Conservation (phyloP, 495 filamentous ascomycete genomes). For the Hypoxylon rickii region DNA sequence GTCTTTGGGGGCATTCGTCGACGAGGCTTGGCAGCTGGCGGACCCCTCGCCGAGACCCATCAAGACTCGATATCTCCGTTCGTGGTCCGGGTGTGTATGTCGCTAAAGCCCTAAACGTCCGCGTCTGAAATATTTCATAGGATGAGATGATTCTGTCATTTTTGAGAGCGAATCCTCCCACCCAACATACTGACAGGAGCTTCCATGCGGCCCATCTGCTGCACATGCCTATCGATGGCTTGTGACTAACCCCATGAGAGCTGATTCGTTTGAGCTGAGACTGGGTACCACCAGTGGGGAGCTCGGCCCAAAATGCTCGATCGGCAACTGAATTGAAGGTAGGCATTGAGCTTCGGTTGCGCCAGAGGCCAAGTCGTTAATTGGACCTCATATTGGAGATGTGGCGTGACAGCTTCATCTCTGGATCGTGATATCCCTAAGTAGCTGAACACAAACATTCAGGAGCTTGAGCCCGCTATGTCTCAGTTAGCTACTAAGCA, state of each 20-base stretch:
- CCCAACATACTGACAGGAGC: too few species aligned
- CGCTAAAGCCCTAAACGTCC: not conserved
- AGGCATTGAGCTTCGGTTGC: not conserved
- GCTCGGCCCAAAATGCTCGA: not conserved
- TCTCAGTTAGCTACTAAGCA: too few species aligned
- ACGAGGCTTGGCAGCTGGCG: constrained; percentile 12
- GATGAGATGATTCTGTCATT: too few species aligned
- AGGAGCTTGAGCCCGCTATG: too few species aligned
- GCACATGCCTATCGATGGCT: not conserved
- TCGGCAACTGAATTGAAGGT: too few species aligned
- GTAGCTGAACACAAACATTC: too few species aligned
- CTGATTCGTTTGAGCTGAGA: not conserved
- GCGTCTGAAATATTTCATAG: too few species aligned
- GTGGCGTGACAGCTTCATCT: too few species aligned
- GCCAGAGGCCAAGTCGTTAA: not conserved
- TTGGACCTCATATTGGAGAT: too few species aligned
- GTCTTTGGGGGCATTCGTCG: constrained; percentile 1
- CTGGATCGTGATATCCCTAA: too few species aligned
- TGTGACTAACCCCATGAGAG: not conserved
- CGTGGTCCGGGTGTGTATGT: not conserved
- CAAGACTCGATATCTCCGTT: not conserved
- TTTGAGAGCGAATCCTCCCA: too few species aligned
- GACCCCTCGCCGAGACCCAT: constrained; percentile 1
- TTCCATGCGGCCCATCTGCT: not conserved
- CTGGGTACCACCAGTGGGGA: not conserved